A percentile compares a stretch with the other conserved stretches of the same genome.
These are phyloP conservation scores for Volvox africanus DNA, from an alignment of 139 green algal genomes.

Conservation along the genomic window DNA sequence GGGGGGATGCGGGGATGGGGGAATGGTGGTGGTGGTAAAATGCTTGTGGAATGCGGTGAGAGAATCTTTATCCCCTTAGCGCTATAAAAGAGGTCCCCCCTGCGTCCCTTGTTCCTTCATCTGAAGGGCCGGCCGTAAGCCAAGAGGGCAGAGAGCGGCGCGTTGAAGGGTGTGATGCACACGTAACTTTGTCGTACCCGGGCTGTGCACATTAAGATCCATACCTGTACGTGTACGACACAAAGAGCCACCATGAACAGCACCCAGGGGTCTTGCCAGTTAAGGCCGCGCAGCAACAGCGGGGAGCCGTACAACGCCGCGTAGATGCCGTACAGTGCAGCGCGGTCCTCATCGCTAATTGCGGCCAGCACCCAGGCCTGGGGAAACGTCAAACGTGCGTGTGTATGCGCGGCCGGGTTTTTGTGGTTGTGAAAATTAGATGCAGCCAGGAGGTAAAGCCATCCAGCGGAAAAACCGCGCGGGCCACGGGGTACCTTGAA, in stretches of 20 bases:
- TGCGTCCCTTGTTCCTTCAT: not conserved
- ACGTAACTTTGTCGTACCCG: not conserved
- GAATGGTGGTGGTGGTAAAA: not conserved
- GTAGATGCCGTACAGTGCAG: conserved; percentile 39
- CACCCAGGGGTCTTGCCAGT: conserved; percentile 42
- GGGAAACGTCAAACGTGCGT: too few species aligned
- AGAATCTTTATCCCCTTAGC: not conserved
- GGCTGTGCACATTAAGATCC: not conserved
- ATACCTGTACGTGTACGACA: conserved; percentile 40
- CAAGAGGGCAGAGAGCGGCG: not conserved
- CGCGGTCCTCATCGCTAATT: conserved; percentile 28
- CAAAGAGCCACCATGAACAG: conserved; percentile 37
- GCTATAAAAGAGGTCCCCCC: not conserved
- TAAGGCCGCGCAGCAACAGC: conserved; percentile 31
- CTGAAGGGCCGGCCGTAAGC: not conserved
- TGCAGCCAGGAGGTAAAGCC: too few species aligned
- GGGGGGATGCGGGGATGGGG: not conserved
- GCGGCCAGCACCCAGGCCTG: conserved; percentile 45
- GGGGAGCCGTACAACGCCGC: conserved; percentile 32
- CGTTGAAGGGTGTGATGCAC: not conserved
- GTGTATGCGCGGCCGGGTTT: too few species aligned
- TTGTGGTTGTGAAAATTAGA: too few species aligned
- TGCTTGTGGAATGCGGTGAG: not conserved
- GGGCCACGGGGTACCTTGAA: too few species aligned
- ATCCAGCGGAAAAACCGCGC: too few species aligned